Evolutionary conservation across 768 basidiomycete species (phyloP).

Genomic region (Macrolepiota fuliginosa): DNA sequence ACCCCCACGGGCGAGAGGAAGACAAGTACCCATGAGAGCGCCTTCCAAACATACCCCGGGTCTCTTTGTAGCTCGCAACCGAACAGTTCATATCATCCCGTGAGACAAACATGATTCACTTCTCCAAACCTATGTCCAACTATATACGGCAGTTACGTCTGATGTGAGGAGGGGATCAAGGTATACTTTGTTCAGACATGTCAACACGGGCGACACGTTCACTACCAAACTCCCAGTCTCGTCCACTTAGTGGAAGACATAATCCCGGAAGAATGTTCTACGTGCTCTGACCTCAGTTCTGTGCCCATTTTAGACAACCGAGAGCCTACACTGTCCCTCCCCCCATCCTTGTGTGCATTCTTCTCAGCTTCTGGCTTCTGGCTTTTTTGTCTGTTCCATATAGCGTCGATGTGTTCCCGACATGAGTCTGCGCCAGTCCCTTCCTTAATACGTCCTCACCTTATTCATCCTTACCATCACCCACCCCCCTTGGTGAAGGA

Average conservation of each 20-base stretch:
- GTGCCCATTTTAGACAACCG: conserved; percentile 99
- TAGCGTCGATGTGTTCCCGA: too few relatives aligned
- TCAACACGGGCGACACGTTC: conserved; percentile 87
- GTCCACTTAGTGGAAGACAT: conserved; percentile 97
- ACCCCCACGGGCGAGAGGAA: too few relatives aligned
- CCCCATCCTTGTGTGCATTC: too few relatives aligned
- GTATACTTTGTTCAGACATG: conserved; percentile 88
- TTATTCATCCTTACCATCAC: too few relatives aligned
- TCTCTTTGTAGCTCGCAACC: conserved; percentile 89
- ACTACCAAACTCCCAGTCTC: conserved; percentile 86
- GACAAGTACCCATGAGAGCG: too few relatives aligned
- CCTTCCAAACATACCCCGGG: conserved; percentile 83
- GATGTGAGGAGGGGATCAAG: not conserved
- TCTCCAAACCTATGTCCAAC: conserved; percentile 93
- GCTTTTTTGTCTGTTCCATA: too few relatives aligned
- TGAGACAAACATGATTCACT: conserved; percentile 91
- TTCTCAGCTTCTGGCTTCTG: too few relatives aligned
- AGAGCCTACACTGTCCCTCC: too few relatives aligned
- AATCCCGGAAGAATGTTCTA: conserved; percentile 99
- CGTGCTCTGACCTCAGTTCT: too few relatives aligned
- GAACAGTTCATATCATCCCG: conserved; percentile 96
- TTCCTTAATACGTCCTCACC: too few relatives aligned
- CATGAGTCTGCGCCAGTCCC: too few relatives aligned
- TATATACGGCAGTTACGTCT: conserved; percentile 25
- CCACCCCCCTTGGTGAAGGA: too few relatives aligned